Evolutionary conservation across 495 filamentous ascomycete species (phyloP).

Genomic region (Aspergillus heteromorphus): DNA sequence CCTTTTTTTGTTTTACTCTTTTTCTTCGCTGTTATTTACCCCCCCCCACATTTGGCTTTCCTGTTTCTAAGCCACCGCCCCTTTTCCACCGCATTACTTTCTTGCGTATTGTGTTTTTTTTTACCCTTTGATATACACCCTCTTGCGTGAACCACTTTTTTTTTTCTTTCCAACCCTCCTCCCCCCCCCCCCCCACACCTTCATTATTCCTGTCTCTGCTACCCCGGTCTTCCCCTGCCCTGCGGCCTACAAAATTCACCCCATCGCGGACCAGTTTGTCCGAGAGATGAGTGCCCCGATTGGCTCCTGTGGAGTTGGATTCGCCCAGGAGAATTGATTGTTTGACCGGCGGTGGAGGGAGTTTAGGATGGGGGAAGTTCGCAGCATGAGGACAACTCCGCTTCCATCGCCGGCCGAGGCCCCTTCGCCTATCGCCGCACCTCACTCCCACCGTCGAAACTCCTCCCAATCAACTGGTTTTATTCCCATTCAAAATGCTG

Average conservation of each 20-base stretch:
- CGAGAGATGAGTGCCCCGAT: slow-evolving; percentile 34
- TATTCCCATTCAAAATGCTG: slow-evolving; percentile 15
- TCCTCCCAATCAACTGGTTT: slow-evolving; percentile 23
- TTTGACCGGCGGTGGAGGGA: slow-evolving; percentile 31
- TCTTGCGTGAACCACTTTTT: background rate
- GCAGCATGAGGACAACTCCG: slow-evolving; percentile 38
- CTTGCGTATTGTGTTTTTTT: background rate
- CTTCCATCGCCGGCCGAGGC: slow-evolving; percentile 41
- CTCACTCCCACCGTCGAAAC: slow-evolving; percentile 25
- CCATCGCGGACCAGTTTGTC: slow-evolving; percentile 24
- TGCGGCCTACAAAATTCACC: background rate
- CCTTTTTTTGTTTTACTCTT: background rate
- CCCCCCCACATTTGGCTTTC: background rate
- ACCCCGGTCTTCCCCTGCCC: background rate
- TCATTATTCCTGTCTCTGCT: background rate
- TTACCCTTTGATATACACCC: slow-evolving; percentile 5
- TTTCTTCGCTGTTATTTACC: background rate
- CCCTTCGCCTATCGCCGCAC: slow-evolving; percentile 25
- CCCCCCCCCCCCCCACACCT: background rate
- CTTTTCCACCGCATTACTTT: slow-evolving; percentile 2
- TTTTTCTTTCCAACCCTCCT: background rate
- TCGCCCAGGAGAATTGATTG: slow-evolving; percentile 32
- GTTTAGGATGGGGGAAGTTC: slow-evolving; percentile 36
- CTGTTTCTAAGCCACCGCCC: background rate
- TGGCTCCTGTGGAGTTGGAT: slow-evolving; percentile 28